Conservation (phyloP, 2,329 filamentous ascomycete species). For the Fusarium sp. region DNA sequence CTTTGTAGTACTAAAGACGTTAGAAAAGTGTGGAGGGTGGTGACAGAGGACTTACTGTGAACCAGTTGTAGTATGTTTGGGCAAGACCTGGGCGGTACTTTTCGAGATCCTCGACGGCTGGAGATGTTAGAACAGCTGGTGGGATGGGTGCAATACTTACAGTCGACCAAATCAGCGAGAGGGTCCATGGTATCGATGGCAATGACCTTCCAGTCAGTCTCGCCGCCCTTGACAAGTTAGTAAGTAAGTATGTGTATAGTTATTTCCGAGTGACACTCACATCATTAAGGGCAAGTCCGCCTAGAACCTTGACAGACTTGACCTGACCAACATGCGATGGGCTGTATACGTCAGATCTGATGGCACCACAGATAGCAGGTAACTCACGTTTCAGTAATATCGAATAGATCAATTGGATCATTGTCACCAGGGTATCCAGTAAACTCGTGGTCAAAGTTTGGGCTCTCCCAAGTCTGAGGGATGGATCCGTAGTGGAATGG, state of each 20-base stretch:
- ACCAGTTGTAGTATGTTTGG: slow-evolving; percentile 55
- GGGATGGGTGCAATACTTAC: slow-evolving; percentile 37
- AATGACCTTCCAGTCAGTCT: slow-evolving; percentile 58
- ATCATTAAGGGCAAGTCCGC: slow-evolving; percentile 56
- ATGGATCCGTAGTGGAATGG: slow-evolving; percentile 60
- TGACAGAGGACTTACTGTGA: slow-evolving; percentile 47
- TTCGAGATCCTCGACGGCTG: slow-evolving; percentile 55
- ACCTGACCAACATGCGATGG: slow-evolving; percentile 54
- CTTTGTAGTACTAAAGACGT: slow-evolving; percentile 55
- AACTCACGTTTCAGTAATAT: slow-evolving; percentile 49
- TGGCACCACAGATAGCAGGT: rapidly evolving
- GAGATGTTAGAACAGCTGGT: slow-evolving; percentile 7
- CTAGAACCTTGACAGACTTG: slow-evolving; percentile 58
- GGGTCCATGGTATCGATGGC: slow-evolving; percentile 56
- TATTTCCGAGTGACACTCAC: slow-evolving; percentile 24
- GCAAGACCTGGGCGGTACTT: slow-evolving; percentile 55
- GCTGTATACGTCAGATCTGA: background rate
- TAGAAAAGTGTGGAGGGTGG: rapidly evolving
- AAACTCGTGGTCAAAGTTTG: slow-evolving; percentile 56
- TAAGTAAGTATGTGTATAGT: background rate
- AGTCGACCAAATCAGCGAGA: slow-evolving; percentile 51
- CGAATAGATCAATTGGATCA: slow-evolving; percentile 58
- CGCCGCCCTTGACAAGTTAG: slow-evolving; percentile 41
- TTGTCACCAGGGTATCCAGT: slow-evolving; percentile 57
- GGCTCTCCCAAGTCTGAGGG: slow-evolving; percentile 60